Percentiles rank a stretch among this genome's conserved stretches.
Evolutionary conservation across 2,329 filamentous ascomycete genomes (phyloP).

Genomic region (Dothistroma septosporum): DNA sequence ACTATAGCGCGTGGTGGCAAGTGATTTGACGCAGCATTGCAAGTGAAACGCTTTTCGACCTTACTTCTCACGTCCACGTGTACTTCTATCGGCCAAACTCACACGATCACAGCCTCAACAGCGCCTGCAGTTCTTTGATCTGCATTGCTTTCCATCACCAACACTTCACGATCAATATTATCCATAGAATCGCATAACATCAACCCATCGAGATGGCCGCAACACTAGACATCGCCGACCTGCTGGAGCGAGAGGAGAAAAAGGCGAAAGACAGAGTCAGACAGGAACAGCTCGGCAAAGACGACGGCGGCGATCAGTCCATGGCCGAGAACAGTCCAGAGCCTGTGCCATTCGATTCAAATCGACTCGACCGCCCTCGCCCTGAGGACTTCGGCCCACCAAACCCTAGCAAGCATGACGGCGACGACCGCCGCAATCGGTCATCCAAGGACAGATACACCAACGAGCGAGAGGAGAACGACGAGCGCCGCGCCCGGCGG

Average conservation of each 20-base stretch:
- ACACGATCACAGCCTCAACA: neutral
- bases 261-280: slow-evolving; percentile 21
- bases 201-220: slow-evolving; percentile 11
- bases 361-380: slow-evolving; percentile 14
- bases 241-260: slow-evolving; percentile 30
- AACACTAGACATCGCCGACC: slow-evolving; percentile 25
- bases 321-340: slow-evolving; percentile 12
- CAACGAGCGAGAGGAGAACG: slow-evolving; percentile 34
- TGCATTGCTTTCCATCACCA: neutral
- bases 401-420: slow-evolving; percentile 7
- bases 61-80: neutral
- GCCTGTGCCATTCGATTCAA: slow-evolving; percentile 7
- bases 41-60: neutral
- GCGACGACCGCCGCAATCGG: slow-evolving; percentile 7
- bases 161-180: neutral
- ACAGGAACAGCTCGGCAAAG: slow-evolving; percentile 13
- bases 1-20: neutral
- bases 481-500: slow-evolving; percentile 34
- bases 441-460: slow-evolving; percentile 25
- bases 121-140: neutral
- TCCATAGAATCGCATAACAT: slow-evolving; percentile 16
- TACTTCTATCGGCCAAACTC: neutral
- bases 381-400: slow-evolving; percentile 6
- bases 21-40: neutral
- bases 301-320: slow-evolving; percentile 14